These are phyloP conservation scores for Moesziomyces antarcticus DNA, from an alignment of 1,284 basidiomycete species.

Conservation along the genomic window DNA sequence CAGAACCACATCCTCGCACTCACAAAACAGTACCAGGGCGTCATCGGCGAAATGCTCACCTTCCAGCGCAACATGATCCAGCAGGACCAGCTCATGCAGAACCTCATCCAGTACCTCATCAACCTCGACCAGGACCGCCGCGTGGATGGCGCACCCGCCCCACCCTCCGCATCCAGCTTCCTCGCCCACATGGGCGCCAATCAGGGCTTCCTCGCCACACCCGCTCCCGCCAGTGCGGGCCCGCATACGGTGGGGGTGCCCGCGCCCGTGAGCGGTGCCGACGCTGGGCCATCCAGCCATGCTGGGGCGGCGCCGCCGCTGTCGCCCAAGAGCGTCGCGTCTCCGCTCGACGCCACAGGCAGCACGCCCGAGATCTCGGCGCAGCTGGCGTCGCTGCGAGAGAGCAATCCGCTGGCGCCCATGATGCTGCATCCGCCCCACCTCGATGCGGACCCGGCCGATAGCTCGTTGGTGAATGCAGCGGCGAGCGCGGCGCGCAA, in stretches of 20 bases:
- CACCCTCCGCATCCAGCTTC: constrained; percentile 8
- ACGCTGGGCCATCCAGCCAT: too few relatives aligned
- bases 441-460: constrained; percentile 36
- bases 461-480: constrained; percentile 21
- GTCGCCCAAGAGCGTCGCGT: constrained; percentile 52
- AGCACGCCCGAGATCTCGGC: constrained; percentile 28
- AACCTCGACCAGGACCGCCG: constrained; percentile 67
- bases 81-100: constrained; percentile 85
- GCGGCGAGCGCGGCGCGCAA: constrained; percentile 33
- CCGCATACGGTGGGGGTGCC: too few relatives aligned
- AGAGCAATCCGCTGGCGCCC: constrained; percentile 17
- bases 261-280: too few relatives aligned
- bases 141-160: constrained; percentile 1
- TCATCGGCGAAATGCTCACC: constrained; percentile 82
- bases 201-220: constrained; percentile 15
- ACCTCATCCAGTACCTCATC: constrained; percentile 82
- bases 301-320: constrained; percentile 23
- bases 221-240: constrained; percentile 5
- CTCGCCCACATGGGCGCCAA: constrained; percentile 11
- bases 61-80: constrained; percentile 86
- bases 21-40: constrained; percentile 80
- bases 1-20: constrained; percentile 72
- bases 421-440: constrained; percentile 52
- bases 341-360: constrained; percentile 28
- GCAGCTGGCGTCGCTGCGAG: constrained; percentile 6